Percentiles rank a stretch among this genome's conserved stretches.
Evolutionary conservation across 768 basidiomycete genomes (phyloP).

Genomic region (Strobilomyces dryophilus): DNA sequence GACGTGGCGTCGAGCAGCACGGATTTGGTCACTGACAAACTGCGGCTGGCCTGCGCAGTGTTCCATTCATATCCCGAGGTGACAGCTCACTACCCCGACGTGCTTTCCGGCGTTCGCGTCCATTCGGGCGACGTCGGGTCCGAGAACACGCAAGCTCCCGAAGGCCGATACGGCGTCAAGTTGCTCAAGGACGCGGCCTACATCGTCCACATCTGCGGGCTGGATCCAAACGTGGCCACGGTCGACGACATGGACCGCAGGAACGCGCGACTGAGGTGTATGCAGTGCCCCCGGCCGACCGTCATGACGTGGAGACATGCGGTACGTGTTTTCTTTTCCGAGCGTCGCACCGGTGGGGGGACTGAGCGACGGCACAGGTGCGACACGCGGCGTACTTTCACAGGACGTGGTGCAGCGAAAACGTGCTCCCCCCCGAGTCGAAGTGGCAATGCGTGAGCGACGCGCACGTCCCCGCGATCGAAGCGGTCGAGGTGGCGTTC

Average conservation of each 20-base stretch:
- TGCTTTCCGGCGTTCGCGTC: background rate
- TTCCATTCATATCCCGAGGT: background rate
- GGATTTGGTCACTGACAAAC: background rate
- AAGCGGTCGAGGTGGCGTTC: background rate
- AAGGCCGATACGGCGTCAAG: background rate
- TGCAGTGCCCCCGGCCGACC: background rate
- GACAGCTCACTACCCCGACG: background rate
- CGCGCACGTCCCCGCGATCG: background rate
- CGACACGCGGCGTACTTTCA: background rate
- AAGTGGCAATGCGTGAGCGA: background rate
- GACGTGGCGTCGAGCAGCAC: too few species aligned
- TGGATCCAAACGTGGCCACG: background rate
- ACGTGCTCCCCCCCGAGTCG: background rate
- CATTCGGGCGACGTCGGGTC: background rate
- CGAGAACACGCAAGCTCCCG: background rate
- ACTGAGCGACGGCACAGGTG: background rate
- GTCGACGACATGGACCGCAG: constrained; percentile 1
- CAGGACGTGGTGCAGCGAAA: background rate
- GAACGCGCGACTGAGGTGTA: background rate
- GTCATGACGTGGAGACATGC: background rate
- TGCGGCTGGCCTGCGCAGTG: constrained; percentile 1
- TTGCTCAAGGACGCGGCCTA: background rate
- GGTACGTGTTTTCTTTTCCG: background rate
- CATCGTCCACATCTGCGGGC: constrained; percentile 1
- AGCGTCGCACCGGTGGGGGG: too few species aligned